Conservation (phyloP, 768 basidiomycete species). For the Leccinum boreale region DNA sequence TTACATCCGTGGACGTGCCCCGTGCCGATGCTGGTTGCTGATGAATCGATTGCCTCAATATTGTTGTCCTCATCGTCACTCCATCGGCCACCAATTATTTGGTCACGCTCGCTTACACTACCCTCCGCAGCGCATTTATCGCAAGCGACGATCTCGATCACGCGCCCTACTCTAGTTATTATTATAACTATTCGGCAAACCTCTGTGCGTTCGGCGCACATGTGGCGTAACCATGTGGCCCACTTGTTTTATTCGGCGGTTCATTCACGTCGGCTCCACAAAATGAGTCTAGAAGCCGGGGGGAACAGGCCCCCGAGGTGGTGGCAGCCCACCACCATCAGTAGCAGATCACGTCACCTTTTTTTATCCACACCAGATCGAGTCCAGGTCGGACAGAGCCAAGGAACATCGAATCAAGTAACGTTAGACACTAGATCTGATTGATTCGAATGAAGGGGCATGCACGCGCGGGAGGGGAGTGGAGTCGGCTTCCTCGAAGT, state of each 20-base stretch:
- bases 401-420: background rate
- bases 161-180: background rate
- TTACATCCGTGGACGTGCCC: background rate
- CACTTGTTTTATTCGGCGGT: background rate
- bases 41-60: background rate
- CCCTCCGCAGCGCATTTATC: no score
- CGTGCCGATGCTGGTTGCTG: no score
- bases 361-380: background rate
- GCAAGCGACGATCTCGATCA: background rate
- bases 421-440: no score
- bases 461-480: background rate
- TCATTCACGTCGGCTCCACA: background rate
- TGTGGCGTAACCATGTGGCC: background rate
- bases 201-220: background rate
- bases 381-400: background rate
- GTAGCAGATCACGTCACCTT: background rate
- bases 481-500: background rate
- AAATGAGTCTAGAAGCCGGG: background rate
- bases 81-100: no score
- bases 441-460: background rate
- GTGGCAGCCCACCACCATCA: background rate
- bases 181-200: background rate
- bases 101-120: no score
- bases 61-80: background rate
- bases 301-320: background rate